phyloP scores from a whole-genome alignment of 129 eudicot species.

The Deinandra increscens region DNA sequence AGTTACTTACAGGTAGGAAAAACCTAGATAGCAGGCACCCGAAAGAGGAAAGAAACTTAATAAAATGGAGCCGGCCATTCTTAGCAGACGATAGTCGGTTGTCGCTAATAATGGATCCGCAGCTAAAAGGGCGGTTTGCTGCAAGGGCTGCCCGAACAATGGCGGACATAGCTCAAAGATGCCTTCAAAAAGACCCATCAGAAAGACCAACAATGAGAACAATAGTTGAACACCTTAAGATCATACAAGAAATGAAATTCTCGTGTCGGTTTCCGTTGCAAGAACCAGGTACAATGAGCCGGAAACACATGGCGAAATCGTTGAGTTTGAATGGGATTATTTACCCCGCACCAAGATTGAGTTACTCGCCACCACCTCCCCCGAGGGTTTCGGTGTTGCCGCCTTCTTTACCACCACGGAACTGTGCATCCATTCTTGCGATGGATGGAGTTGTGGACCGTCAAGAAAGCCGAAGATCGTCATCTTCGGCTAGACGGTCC shows the following conservation, averaged over 20 bases:
- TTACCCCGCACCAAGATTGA: slow-evolving; percentile 48
- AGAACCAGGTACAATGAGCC: slow-evolving; percentile 60
- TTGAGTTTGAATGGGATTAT: slow-evolving; percentile 71
- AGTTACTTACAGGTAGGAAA: slow-evolving; percentile 78
- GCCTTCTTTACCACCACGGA: slow-evolving; percentile 49
- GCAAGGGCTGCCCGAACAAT: slow-evolving; percentile 72
- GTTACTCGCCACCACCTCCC: slow-evolving; percentile 61
- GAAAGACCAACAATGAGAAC: slow-evolving; percentile 97
- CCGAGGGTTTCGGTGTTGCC: slow-evolving; percentile 47
- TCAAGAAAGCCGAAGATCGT: slow-evolving; percentile 57
- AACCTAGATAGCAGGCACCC: slow-evolving; percentile 74
- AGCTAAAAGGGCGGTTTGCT: slow-evolving; percentile 82
- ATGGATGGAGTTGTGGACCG: slow-evolving; percentile 56
- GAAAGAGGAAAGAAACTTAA: slow-evolving; percentile 82
- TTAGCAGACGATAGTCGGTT: slow-evolving; percentile 83
- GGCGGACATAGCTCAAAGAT: slow-evolving; percentile 82
- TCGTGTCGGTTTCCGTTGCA: slow-evolving; percentile 74
- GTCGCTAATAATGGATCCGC: slow-evolving; percentile 88
- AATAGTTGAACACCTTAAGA: slow-evolving; percentile 59
- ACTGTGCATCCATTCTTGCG: slow-evolving; percentile 52
- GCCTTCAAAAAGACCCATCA: slow-evolving; percentile 85
- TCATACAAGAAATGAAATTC: slow-evolving; percentile 69
- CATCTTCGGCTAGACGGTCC: slow-evolving; percentile 58
- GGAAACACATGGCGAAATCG: slow-evolving; percentile 70
- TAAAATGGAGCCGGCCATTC: slow-evolving; percentile 86